These are phyloP conservation scores for Bigelowiella natans DNA, from an alignment of 78 protist genomes.

Conservation along the genomic window DNA sequence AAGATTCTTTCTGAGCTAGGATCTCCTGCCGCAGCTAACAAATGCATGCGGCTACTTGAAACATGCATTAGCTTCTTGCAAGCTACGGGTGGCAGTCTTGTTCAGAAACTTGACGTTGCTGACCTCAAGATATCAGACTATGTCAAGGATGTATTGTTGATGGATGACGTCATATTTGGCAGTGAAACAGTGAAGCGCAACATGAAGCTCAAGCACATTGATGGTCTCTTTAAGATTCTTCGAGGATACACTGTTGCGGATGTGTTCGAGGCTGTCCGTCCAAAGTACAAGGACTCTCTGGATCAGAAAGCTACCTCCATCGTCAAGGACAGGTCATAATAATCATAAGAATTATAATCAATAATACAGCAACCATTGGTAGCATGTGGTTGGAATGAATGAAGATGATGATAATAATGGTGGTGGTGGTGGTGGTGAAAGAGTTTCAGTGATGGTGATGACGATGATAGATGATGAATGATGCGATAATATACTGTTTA, in stretches of 20 bases:
- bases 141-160: neutral
- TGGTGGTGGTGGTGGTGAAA: too few species aligned
- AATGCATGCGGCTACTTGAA: neutral
- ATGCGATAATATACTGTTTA: too few species aligned
- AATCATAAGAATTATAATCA: too few species aligned
- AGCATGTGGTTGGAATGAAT: too few species aligned
- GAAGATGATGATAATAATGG: too few species aligned
- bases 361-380: too few species aligned
- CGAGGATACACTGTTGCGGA: neutral
- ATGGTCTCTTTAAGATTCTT: neutral
- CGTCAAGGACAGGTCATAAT: neutral
- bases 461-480: too few species aligned
- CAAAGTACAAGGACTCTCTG: neutral
- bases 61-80: neutral
- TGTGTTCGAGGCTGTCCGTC: neutral
- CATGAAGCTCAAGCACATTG: neutral
- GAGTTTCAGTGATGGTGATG: too few species aligned
- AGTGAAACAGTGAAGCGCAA: neutral
- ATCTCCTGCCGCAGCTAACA: neutral
- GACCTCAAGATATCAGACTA: neutral
- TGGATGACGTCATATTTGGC: neutral
- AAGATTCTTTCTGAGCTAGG: neutral
- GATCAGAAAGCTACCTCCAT: neutral
- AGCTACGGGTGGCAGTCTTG: neutral
- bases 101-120: neutral